A percentile compares a stretch with the other conserved stretches of the same genome.
Evolutionary conservation across 371 early-diverging fungal species (phyloP).

Genomic region (Haplosporangium sp.): DNA sequence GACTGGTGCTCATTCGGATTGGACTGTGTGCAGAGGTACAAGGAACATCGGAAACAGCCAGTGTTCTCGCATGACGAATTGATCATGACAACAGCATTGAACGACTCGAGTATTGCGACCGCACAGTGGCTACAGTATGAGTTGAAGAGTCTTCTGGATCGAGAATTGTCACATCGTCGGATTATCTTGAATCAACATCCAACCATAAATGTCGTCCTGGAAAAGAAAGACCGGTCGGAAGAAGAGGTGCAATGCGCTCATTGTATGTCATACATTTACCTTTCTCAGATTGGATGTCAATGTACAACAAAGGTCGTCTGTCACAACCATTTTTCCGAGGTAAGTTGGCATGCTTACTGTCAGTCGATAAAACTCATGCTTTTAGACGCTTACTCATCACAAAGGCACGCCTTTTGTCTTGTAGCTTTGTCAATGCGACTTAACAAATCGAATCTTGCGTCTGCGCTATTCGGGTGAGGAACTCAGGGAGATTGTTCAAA

Average conservation of each 20-base stretch:
- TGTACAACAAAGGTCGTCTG: slow-evolving; percentile 75
- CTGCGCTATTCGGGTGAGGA: slow-evolving; percentile 67
- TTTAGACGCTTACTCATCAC: too few relatives aligned
- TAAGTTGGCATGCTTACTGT: slow-evolving; percentile 1
- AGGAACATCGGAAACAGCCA: slow-evolving; percentile 80
- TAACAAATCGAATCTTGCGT: slow-evolving; percentile 56
- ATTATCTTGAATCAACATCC: slow-evolving; percentile 57
- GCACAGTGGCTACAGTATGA: slow-evolving; percentile 71
- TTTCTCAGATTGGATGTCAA: slow-evolving; percentile 74
- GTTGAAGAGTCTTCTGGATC: slow-evolving; percentile 63
- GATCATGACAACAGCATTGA: slow-evolving; percentile 67
- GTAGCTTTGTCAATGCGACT: slow-evolving; percentile 67
- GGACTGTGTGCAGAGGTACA: slow-evolving; percentile 84
- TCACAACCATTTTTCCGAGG: slow-evolving; percentile 66
- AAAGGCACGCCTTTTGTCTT: neutral
- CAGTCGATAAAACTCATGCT: neutral
- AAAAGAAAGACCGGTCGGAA: slow-evolving; percentile 59
- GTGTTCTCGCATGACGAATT: slow-evolving; percentile 96
- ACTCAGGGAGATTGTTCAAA: slow-evolving; percentile 57
- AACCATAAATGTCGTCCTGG: slow-evolving; percentile 53
- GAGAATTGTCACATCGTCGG: slow-evolving; percentile 68
- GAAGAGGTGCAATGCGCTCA: slow-evolving; percentile 75
- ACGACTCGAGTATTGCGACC: slow-evolving; percentile 60
- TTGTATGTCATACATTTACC: slow-evolving; percentile 79
- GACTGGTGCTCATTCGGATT: slow-evolving; percentile 91